Base-by-base conservation (phyloP, 345 rosid species). In the Eucalyptus curtisii region DNA sequence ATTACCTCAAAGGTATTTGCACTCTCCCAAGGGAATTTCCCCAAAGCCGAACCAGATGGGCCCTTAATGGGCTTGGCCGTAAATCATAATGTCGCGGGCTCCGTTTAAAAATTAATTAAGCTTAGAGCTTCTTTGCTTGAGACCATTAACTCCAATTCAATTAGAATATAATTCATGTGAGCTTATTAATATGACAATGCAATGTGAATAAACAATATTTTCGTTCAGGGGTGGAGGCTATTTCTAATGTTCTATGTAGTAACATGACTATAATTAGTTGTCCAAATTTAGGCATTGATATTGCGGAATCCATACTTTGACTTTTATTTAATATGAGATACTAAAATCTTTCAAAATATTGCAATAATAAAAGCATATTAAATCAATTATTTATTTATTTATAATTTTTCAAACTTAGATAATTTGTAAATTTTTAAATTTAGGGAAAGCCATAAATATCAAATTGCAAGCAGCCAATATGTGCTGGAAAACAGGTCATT, bases 401-500 rank as follows among this genome's bases (percentile, higher is more conserved):
- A 64, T 14, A 64, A 64, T 64, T 64, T 64, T n/a, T 64, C 1
- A 64, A 15, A 31, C 20, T 64, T n/a, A 64, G n/a, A 64, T n/a
- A n/a, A 7, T n/a, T 7, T n/a, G 0, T 2, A n/a, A 7, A 7
- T n/a, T 64, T 14, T 7, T 0, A 64, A 64, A 64, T n/a, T n/a
- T n/a, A 64, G 76, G 31, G 76, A n/a, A 15, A 14, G 76, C 20
- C 37, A n/a, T 64, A 64, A 64, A 30, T 7, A 64, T 64, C 57
- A 64, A n/a, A 64, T 15, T n/a, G 31, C 40, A 64, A n/a, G 76
- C 2, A 8, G 76, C 37, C 37, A 64, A 64, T n/a, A 64, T 64
- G 76, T 64, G 76, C 40, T 8, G 10, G 33, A 64, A 64, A 64
- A n/a, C 37, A n/a, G 76, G 76, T n/a, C 37, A n/a, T 33, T 15